Evolutionary conservation across 768 basidiomycete genomes (phyloP).

Genomic region (Calocera viscosa): DNA sequence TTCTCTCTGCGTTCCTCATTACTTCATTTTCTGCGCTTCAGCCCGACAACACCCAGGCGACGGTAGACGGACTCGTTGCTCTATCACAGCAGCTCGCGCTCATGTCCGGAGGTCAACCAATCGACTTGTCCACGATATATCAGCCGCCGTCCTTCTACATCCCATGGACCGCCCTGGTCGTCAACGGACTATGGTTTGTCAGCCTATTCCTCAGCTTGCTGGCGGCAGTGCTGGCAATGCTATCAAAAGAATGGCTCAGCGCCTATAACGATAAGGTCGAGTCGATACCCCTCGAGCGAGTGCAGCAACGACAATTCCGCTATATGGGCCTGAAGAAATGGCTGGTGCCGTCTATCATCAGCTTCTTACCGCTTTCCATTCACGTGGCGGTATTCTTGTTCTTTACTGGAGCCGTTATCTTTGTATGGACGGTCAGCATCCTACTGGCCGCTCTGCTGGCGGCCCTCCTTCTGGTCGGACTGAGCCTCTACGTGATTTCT

Average conservation of each 20-base stretch:
- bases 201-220: constrained; percentile 31
- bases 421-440: constrained; percentile 28
- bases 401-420: constrained; percentile 37
- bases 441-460: too few relatives aligned
- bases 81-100: neutral
- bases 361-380: constrained; percentile 35
- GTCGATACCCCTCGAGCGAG: constrained; percentile 25
- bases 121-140: too few relatives aligned
- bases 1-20: constrained; percentile 24
- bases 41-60: constrained; percentile 15
- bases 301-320: constrained; percentile 33
- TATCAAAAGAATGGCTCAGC: constrained; percentile 42
- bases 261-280: constrained; percentile 22
- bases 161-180: constrained; percentile 27
- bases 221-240: constrained; percentile 34
- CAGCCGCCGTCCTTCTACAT: constrained; percentile 13
- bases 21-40: constrained; percentile 20
- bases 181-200: constrained; percentile 35
- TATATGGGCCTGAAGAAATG: constrained; percentile 32
- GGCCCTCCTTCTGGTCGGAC: too few relatives aligned
- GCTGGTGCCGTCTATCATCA: constrained; percentile 31
- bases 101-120: neutral
- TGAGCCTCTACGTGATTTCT: too few relatives aligned
- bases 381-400: constrained; percentile 40
- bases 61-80: constrained; percentile 3